Percentiles rank a stretch among this genome's conserved stretches.
These are phyloP conservation scores for Paxillus rubicundulus DNA, from an alignment of 768 basidiomycete species.

Conservation along the genomic window DNA sequence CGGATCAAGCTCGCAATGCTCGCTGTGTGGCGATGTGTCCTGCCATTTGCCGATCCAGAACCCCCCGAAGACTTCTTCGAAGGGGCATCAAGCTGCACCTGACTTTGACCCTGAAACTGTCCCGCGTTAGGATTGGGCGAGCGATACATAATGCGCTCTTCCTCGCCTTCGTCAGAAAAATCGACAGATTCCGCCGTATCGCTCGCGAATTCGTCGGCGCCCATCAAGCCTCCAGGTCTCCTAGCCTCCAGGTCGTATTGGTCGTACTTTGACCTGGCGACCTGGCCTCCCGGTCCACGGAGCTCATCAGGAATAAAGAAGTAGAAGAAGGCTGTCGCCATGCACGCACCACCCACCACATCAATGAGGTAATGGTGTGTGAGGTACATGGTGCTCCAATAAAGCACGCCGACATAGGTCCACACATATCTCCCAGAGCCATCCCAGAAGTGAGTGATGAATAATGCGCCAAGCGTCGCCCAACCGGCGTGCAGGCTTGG, in stretches of 20 bases:
- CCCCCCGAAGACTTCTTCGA: conserved; percentile 21
- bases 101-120: conserved; percentile 1
- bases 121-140: conserved; percentile 48
- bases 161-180: conserved; percentile 62
- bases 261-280: conserved; percentile 60
- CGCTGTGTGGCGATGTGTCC: conserved; percentile 73
- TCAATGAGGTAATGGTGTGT: conserved; percentile 99
- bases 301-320: conserved; percentile 82
- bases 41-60: conserved; percentile 26
- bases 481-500: conserved; percentile 90
- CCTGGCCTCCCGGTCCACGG: conserved; percentile 50
- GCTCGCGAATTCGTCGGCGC: conserved; percentile 32
- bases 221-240: conserved; percentile 24
- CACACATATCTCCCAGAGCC: conserved; percentile 64
- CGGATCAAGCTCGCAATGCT: conserved; percentile 73
- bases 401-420: conserved; percentile 81
- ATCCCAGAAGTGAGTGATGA: conserved; percentile 94
- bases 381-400: conserved; percentile 99
- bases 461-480: conserved; percentile 89
- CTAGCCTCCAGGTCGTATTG: conserved; percentile 69
- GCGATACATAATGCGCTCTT: conserved; percentile 66
- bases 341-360: conserved; percentile 89
- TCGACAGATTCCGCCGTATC: conserved; percentile 47
- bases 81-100: conserved; percentile 9
- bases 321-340: conserved; percentile 87